A percentile compares a stretch with the other conserved stretches of the same genome.
Evolutionary conservation across 192 early-diverging fungal species (phyloP).

Genomic region (Backusella liffmaniae): DNA sequence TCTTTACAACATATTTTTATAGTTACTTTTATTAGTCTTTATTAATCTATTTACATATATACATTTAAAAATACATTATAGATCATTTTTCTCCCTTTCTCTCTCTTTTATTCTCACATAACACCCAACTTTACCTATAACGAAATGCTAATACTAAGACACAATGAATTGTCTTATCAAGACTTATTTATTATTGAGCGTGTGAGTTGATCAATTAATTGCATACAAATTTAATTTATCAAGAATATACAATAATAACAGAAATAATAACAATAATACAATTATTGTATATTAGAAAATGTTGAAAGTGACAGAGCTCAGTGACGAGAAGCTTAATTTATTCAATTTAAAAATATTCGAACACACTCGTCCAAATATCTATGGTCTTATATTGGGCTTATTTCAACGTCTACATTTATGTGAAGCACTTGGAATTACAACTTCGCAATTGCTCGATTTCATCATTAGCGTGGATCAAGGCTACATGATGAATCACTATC

Average conservation of each 20-base stretch:
- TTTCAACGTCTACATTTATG: conserved; percentile 67
- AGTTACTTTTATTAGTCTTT: neutral
- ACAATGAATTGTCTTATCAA: conserved; percentile 48
- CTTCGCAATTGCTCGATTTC: conserved; percentile 77
- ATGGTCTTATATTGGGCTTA: conserved; percentile 80
- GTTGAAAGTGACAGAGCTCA: conserved; percentile 45
- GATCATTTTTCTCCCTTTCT: neutral
- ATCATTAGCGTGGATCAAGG: conserved; percentile 77
- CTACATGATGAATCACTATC: conserved; percentile 84
- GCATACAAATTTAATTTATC: neutral
- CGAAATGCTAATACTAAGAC: conserved; percentile 46
- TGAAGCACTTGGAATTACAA: conserved; percentile 53
- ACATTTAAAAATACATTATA: too few species aligned
- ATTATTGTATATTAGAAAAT: conserved; percentile 34
- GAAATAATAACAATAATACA: too few species aligned
- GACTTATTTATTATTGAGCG: conserved; percentile 60
- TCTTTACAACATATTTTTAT: neutral
- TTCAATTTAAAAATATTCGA: conserved; percentile 60
- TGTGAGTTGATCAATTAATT: conserved; percentile 33
- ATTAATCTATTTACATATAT: neutral
- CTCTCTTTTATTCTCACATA: too few species aligned
- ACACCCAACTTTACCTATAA: neutral
- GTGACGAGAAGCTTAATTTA: conserved; percentile 37
- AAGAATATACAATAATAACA: conserved; percentile 15
- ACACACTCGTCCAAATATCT: conserved; percentile 68